Percentiles rank a stretch among this genome's conserved stretches.
These are phyloP conservation scores for Schizophyllum amplum DNA, from an alignment of 1,284 basidiomycete genomes.

Conservation along the genomic window DNA sequence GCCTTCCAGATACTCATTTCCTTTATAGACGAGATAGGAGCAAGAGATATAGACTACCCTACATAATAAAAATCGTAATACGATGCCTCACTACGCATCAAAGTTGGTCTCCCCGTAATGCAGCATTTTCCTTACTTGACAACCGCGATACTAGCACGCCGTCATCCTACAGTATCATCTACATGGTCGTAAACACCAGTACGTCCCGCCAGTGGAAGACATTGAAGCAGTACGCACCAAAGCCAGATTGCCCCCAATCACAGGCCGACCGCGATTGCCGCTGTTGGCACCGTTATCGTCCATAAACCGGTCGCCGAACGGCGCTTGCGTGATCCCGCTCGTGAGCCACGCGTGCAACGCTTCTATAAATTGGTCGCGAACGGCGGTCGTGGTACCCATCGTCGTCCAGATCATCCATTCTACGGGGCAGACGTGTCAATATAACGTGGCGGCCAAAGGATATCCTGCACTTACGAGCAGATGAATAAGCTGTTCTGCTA, in stretches of 20 bases:
- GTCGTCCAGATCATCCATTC: conserved; percentile 63
- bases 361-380: conserved; percentile 47
- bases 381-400: conserved; percentile 39
- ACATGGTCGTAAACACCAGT: neutral
- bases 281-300: conserved; percentile 33
- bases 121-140: neutral
- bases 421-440: conserved; percentile 12
- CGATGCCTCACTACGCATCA: no score
- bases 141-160: neutral
- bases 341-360: conserved; percentile 50
- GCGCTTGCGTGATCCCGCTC: conserved; percentile 35
- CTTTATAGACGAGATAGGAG: no score
- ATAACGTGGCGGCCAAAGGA: neutral
- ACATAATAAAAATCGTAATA: no score
- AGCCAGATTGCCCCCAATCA: conserved; percentile 55
- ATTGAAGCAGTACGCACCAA: conserved; percentile 15
- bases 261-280: conserved; percentile 46
- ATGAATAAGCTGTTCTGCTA: conserved; percentile 58
- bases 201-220: neutral
- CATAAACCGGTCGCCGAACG: conserved; percentile 61
- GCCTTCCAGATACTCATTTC: no score
- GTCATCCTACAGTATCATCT: no score
- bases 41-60: no score
- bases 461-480: conserved; percentile 25
- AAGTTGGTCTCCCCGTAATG: no score